Conservation (phyloP, 768 basidiomycete genomes). For the Lentinus brumalis region DNA sequence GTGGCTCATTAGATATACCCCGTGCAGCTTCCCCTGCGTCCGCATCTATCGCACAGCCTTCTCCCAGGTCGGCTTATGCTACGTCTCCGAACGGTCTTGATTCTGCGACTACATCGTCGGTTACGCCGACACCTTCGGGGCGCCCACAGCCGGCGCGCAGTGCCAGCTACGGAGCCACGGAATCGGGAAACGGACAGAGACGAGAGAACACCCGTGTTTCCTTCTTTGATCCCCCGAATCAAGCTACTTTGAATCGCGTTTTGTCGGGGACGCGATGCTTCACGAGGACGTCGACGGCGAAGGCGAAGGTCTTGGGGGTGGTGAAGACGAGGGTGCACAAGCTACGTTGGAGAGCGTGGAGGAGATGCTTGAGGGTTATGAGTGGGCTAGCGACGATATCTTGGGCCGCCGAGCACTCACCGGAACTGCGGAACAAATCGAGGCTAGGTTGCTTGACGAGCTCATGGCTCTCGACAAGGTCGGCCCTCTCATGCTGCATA, state of each 20-base stretch:
- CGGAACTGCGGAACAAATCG: constrained; percentile 88
- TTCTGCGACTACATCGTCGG: not conserved
- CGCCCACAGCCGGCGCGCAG: constrained; percentile 9
- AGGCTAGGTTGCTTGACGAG: constrained; percentile 86
- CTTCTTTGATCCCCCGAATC: constrained; percentile 81
- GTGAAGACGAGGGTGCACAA: constrained; percentile 60
- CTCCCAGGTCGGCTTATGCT: constrained; percentile 16
- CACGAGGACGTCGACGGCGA: constrained; percentile 47
- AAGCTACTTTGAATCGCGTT: constrained; percentile 70
- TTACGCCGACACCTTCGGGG: constrained; percentile 1
- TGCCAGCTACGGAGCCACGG: constrained; percentile 9
- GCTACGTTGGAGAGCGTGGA: constrained; percentile 91
- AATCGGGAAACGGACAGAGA: constrained; percentile 41
- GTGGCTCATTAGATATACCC: constrained; percentile 11
- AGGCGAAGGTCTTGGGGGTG: constrained; percentile 41
- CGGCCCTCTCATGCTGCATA: not conserved
- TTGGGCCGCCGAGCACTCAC: constrained; percentile 62
- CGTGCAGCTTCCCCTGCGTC: constrained; percentile 11
- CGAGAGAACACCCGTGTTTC: constrained; percentile 75
- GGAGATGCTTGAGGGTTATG: constrained; percentile 98
- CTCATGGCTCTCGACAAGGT: constrained; percentile 94
- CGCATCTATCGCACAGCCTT: constrained; percentile 14
- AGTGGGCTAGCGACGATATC: constrained; percentile 89
- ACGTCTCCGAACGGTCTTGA: constrained; percentile 4
- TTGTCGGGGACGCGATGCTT: constrained; percentile 42